A percentile compares a stretch with the other conserved stretches of the same genome.
Evolutionary conservation across 2,329 filamentous ascomycete genomes (phyloP).

Genomic region (Cytospora piceae): DNA sequence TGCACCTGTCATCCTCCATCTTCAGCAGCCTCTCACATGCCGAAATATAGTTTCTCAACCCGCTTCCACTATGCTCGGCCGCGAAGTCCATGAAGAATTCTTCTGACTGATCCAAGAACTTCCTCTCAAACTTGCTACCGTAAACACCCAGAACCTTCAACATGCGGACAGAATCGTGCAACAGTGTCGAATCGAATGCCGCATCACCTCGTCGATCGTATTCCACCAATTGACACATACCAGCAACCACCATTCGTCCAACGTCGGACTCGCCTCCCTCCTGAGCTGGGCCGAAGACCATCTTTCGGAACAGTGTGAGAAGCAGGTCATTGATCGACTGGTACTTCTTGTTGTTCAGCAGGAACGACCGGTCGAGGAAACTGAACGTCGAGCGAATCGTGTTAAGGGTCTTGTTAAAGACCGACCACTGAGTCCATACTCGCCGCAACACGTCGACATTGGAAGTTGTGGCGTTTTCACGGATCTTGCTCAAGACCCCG

Average conservation of each 20-base stretch:
- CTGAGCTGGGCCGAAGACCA: conserved; percentile 48
- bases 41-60: conserved; percentile 75
- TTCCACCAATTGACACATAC: conserved; percentile 76
- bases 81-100: conserved; percentile 73
- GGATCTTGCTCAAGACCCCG: conserved; percentile 60
- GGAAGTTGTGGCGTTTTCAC: conserved; percentile 52
- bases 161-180: conserved; percentile 78
- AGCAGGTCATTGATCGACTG: conserved; percentile 81
- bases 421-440: conserved; percentile 66
- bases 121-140: conserved; percentile 75
- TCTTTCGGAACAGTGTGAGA: conserved; percentile 72
- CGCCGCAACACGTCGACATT: conserved; percentile 66
- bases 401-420: conserved; percentile 72
- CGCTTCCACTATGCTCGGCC: conserved; percentile 63
- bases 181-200: conserved; percentile 64
- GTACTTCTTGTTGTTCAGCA: conserved; percentile 72
- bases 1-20: conserved; percentile 75
- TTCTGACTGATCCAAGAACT: conserved; percentile 69
- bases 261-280: conserved; percentile 27
- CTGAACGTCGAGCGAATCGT: conserved; percentile 88
- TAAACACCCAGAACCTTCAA: conserved; percentile 86
- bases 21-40: conserved; percentile 71
- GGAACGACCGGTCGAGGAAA: conserved; percentile 88
- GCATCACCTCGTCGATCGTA: conserved; percentile 66
- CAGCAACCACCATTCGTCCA: conserved; percentile 47